phyloP scores from a whole-genome alignment of 208 protist genomes.

The Angomonas ambiguus region DNA sequence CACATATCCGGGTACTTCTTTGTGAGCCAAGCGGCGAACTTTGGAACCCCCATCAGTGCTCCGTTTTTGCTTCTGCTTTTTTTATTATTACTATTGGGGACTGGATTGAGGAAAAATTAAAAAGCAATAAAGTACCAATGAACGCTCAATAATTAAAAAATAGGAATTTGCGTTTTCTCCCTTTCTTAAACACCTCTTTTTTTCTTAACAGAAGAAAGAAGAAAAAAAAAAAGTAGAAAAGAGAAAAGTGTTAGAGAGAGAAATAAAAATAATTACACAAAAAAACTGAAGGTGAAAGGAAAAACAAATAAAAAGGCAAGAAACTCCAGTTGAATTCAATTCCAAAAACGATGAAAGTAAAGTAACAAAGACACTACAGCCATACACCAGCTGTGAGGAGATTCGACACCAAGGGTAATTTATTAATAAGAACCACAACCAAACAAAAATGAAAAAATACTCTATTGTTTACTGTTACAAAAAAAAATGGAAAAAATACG shows the following conservation, averaged over 20 bases:
- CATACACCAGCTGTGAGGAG: too few species aligned
- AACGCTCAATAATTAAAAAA: too few species aligned
- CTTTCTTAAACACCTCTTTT: too few species aligned
- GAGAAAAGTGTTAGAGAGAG: neutral
- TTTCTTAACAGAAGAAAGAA: too few species aligned
- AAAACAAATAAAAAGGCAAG: neutral
- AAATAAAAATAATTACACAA: neutral
- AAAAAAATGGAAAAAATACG: constrained; percentile 10
- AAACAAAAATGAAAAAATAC: neutral
- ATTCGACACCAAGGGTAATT: too few species aligned
- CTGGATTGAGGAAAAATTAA: neutral
- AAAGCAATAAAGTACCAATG: neutral
- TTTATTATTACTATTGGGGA: neutral
- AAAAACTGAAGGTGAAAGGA: neutral
- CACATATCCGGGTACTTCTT: constrained; percentile 80
- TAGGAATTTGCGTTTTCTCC: too few species aligned
- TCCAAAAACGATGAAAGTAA: neutral
- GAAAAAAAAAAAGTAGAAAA: too few species aligned
- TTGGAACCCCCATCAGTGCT: constrained; percentile 65
- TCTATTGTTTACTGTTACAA: neutral
- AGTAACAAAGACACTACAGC: too few species aligned
- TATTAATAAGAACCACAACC: neutral
- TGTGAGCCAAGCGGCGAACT: constrained; percentile 76
- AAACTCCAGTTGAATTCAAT: neutral
- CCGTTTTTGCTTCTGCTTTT: neutral